A percentile compares a stretch with the other conserved stretches of the same genome.
These are phyloP conservation scores for Craterostigma plantagineum DNA, from an alignment of 257 asterid species.

Conservation along the genomic window DNA sequence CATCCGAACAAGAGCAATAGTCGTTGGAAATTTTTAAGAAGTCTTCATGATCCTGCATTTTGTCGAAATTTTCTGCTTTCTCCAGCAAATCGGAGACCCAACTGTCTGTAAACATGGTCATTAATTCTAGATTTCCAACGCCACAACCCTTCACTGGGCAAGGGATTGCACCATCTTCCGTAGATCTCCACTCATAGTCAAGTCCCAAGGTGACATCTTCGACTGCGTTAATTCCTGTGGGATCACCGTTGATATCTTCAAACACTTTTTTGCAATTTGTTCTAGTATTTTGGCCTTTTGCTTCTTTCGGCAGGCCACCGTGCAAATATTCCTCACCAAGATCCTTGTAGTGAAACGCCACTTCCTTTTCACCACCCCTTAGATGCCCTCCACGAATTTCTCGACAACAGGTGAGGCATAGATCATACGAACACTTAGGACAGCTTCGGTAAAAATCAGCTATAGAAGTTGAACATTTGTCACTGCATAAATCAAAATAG, in stretches of 20 bases:
- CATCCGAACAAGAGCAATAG: slow-evolving; percentile 27
- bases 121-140: slow-evolving; percentile 32
- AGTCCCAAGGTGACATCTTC: too few relatives aligned
- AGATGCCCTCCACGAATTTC: slow-evolving; percentile 53
- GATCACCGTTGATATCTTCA: too few relatives aligned
- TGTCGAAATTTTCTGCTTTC: slow-evolving; percentile 23
- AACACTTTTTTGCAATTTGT: too few relatives aligned
- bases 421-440: slow-evolving; percentile 48
- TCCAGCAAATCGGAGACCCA: slow-evolving; percentile 28
- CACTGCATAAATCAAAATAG: slow-evolving; percentile 26
- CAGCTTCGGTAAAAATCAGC: slow-evolving; percentile 69
- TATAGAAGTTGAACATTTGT: slow-evolving; percentile 60
- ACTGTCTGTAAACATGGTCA: slow-evolving; percentile 16
- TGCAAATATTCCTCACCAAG: slow-evolving; percentile 26
- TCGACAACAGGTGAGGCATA: slow-evolving; percentile 67
- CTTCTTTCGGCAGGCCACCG: slow-evolving; percentile 11
- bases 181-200: slow-evolving; percentile 27
- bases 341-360: slow-evolving; percentile 9
- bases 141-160: slow-evolving; percentile 56
- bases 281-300: too few relatives aligned
- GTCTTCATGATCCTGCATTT: slow-evolving; percentile 9
- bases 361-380: slow-evolving; percentile 26
- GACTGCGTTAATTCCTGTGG: too few relatives aligned
- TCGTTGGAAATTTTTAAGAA: slow-evolving; percentile 10
- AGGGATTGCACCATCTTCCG: slow-evolving; percentile 31